A percentile compares a stretch with the other conserved stretches of the same genome.
Evolutionary conservation across 345 rosid genomes (phyloP).

Genomic region (Eucalyptus leucophloia): DNA sequence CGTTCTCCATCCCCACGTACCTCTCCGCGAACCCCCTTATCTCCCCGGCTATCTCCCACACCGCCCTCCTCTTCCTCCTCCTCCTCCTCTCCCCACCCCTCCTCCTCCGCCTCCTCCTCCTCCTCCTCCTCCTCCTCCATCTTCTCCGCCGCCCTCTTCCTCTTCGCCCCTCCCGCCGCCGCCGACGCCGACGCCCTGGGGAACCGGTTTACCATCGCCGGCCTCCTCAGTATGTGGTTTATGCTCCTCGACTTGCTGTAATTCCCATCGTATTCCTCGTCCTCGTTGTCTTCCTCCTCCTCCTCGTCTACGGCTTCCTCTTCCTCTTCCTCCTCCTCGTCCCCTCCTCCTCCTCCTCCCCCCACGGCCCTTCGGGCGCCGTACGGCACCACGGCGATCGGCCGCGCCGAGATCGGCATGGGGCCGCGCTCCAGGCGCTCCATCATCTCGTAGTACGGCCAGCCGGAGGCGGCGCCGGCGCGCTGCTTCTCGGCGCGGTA

Average conservation of each 20-base stretch:
- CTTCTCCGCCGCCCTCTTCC: conserved; percentile 1
- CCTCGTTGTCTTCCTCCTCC: conserved; percentile 16
- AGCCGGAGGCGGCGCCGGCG: conserved; percentile 9
- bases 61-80: conserved; percentile 7
- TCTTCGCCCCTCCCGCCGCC: neutral
- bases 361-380: neutral
- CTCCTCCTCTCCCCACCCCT: neutral
- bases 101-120: neutral
- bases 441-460: conserved; percentile 65
- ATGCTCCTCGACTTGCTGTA: conserved; percentile 47
- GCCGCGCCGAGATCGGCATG: conserved; percentile 42
- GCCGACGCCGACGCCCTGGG: conserved; percentile 9
- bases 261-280: conserved; percentile 18
- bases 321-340: conserved; percentile 2
- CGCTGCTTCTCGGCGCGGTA: conserved; percentile 46
- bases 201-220: conserved; percentile 37
- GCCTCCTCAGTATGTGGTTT: conserved; percentile 42
- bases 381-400: conserved; percentile 17
- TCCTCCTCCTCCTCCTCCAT: conserved; percentile 4
- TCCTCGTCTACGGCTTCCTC: conserved; percentile 10
- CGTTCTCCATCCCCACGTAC: conserved; percentile 45
- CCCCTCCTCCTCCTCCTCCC: neutral
- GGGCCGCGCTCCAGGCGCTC: conserved; percentile 62
- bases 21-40: conserved; percentile 49
- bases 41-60: conserved; percentile 33